Evolutionary conservation across 1,139 yeast species (phyloP), one percentile per base, ranked within the genome.

Genomic region (Debaryomyces psychrophilus): DNA sequence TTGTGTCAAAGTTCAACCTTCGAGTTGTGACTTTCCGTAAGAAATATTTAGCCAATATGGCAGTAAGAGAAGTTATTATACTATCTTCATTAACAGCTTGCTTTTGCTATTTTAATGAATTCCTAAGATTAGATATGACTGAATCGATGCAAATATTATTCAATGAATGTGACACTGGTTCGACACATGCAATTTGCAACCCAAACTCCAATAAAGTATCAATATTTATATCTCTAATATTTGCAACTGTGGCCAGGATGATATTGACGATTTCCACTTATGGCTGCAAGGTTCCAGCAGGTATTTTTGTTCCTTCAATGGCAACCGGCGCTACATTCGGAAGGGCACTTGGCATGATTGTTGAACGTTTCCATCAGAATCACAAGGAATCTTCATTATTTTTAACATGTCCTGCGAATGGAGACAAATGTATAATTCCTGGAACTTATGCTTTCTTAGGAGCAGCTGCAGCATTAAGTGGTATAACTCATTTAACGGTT

Each of bases 381-480:
- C 53, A 71, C 48, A 74, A 78, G 0, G 67, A 71, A 8, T 65
- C 78, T 2, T 46, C 59, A 4, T 47, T 80, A 4, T 87, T 87
- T 57, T 50, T 76, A 31, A 70, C 79, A 45, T 82, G 83, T 50
- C 61, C 72, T 0, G 54, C 50, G 4, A 60, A 54, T 15, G 63
- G 55, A 7, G 76, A 68, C 0, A 71, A 68, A 28, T 89, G 96
- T 58, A 81, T 92, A 18, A 88, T 92, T 2, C 95, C 97, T 0
- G 98, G 97, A 0, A 90, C 95, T 0, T 93, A 92, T 65, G 96
- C 99, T 0, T 85, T 95, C 50, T 77, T 95, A n/a, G 99, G 99
- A 2, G 98, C 99, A 0, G 98, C 95, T 0, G 95, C 98, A 1
- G 90, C 97, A 0, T 73, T 95, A 41, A 85, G 96, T 62, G 99